Conservation (phyloP, 306 rosid genomes). For the Lagenaria siceraria region DNA sequence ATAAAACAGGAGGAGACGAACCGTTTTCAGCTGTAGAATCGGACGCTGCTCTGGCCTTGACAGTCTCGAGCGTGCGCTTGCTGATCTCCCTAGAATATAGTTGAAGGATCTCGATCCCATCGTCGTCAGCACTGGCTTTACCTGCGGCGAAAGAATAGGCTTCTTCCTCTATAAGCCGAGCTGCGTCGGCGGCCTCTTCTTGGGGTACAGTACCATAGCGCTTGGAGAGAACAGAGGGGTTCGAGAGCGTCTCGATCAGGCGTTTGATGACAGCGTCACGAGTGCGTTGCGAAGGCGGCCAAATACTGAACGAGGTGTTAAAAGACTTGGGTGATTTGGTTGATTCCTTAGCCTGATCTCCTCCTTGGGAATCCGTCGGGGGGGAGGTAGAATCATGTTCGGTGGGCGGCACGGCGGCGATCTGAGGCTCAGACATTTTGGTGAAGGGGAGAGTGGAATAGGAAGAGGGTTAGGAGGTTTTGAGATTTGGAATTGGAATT, state of each 20-base stretch:
- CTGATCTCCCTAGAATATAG: slow-evolving; percentile 14
- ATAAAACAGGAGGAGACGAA: slow-evolving; percentile 3
- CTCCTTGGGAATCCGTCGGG: neutral
- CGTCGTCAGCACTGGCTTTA: neutral
- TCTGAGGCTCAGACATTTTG: neutral
- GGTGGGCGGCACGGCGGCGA: neutral
- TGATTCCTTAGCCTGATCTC: neutral
- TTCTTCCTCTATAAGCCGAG: slow-evolving; percentile 12
- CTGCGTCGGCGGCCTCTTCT: slow-evolving; percentile 9
- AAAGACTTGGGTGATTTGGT: slow-evolving; percentile 15
- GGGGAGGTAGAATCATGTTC: neutral
- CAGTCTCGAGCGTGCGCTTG: slow-evolving; percentile 11
- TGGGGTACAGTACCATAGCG: slow-evolving; percentile 33
- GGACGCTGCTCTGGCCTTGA: slow-evolving; percentile 7
- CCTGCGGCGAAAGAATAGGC: slow-evolving; percentile 5
- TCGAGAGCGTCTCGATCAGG: slow-evolving; percentile 62
- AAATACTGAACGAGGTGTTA: slow-evolving; percentile 41
- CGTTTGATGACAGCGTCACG: slow-evolving; percentile 82
- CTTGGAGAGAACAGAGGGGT: slow-evolving; percentile 74
- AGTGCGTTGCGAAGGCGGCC: slow-evolving; percentile 98
- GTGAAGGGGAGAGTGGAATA: neutral
- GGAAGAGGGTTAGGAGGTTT: neutral
- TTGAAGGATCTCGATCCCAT: slow-evolving; percentile 17
- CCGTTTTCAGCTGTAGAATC: slow-evolving; percentile 3
- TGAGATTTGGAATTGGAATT: neutral